These are phyloP conservation scores for Marasmius fiardii DNA, from an alignment of 1,284 basidiomycete species.

Conservation along the genomic window DNA sequence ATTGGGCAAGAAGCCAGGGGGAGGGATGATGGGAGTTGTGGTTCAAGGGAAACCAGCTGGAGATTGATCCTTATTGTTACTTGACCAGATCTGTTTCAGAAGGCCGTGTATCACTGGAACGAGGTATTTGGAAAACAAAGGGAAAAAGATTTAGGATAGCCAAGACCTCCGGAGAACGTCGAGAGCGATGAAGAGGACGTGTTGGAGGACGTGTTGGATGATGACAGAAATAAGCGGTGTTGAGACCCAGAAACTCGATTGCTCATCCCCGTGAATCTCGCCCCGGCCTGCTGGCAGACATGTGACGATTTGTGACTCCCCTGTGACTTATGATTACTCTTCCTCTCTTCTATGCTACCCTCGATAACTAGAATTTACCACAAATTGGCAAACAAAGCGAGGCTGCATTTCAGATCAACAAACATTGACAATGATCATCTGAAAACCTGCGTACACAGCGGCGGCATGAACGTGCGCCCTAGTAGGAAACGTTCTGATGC, in stretches of 20 bases:
- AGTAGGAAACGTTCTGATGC: neutral
- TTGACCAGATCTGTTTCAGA: constrained; percentile 3
- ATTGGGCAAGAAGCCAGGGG: constrained; percentile 30
- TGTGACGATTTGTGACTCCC: neutral
- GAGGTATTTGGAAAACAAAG: neutral
- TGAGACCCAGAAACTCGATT: neutral
- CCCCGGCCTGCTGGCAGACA: neutral
- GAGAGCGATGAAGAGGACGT: neutral
- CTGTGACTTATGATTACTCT: neutral
- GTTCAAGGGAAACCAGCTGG: no score
- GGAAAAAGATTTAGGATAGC: neutral
- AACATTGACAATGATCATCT: neutral
- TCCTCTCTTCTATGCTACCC: no score
- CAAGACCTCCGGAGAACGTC: neutral
- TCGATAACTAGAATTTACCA: no score
- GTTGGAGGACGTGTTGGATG: neutral
- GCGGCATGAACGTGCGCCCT: neutral
- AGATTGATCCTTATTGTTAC: constrained; percentile 4
- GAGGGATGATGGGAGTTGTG: constrained; percentile 6
- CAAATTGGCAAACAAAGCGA: no score
- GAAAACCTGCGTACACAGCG: neutral
- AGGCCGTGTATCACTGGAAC: neutral
- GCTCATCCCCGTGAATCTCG: constrained; percentile 11
- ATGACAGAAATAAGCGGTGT: neutral
- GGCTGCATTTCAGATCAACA: neutral